A percentile compares a stretch with the other conserved stretches of the same genome.
phyloP scores from a whole-genome alignment of 805 yeast species.

The Yamadazyma philogaea region DNA sequence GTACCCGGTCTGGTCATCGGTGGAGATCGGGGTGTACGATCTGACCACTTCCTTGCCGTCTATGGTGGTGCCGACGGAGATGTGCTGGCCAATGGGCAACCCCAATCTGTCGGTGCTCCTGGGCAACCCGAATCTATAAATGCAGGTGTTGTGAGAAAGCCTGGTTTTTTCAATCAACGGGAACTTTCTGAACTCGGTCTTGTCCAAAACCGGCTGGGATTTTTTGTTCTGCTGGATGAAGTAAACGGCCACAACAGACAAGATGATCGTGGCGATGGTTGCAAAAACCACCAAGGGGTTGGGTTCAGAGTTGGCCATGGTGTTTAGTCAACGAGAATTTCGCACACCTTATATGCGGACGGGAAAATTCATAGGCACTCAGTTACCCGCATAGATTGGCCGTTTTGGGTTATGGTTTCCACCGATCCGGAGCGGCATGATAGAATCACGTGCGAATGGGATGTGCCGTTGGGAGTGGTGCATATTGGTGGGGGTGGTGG shows the following conservation, averaged over 20 bases:
- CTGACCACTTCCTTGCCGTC: constrained; percentile 78
- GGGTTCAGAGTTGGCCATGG: constrained; percentile 23
- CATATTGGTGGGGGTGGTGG: no score
- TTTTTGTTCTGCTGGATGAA: constrained; percentile 32
- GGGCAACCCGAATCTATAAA: constrained; percentile 83
- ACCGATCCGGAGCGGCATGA: no score
- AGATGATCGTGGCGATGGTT: constrained; percentile 37
- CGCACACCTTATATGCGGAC: constrained; percentile 1
- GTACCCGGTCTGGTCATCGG: constrained; percentile 73
- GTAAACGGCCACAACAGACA: constrained; percentile 32
- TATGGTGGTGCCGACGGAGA: constrained; percentile 71
- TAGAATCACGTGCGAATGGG: no score
- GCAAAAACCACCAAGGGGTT: constrained; percentile 40
- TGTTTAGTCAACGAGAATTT: background rate
- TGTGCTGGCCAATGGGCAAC: constrained; percentile 92
- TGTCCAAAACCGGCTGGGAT: constrained; percentile 53
- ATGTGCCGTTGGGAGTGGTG: no score
- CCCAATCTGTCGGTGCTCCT: constrained; percentile 71
- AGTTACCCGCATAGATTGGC: background rate
- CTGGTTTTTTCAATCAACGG: constrained; percentile 75
- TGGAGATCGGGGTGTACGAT: constrained; percentile 87
- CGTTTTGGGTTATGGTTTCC: background rate
- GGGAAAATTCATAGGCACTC: background rate
- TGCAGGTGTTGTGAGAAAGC: constrained; percentile 75
- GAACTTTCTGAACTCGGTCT: constrained; percentile 70